Evolutionary conservation across 345 rosid species (phyloP).

Genomic region (Gossypium rotundifolium): DNA sequence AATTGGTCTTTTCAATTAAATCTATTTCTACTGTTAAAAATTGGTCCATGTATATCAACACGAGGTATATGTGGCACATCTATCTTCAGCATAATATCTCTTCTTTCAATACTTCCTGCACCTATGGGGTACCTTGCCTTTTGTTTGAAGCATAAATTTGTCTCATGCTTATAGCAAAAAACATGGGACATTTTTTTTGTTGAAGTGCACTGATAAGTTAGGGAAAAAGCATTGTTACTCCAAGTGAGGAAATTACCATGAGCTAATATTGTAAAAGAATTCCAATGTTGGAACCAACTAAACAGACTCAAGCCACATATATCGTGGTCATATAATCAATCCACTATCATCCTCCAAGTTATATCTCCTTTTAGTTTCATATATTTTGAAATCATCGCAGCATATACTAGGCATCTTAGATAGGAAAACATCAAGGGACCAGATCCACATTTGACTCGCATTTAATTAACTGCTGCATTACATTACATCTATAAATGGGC

Average conservation of each 20-base stretch:
- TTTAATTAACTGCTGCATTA: not conserved
- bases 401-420: not conserved
- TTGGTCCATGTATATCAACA: no score
- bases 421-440: not conserved
- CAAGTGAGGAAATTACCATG: not conserved
- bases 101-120: not conserved
- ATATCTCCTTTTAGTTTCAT: not conserved
- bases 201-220: not conserved
- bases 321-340: not conserved
- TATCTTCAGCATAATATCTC: not conserved
- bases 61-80: no score
- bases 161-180: not conserved
- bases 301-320: not conserved
- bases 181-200: not conserved
- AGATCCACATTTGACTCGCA: not conserved
- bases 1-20: no score
- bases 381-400: not conserved
- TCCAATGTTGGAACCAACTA: not conserved
- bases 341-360: no score
- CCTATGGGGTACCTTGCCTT: not conserved
- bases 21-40: no score
- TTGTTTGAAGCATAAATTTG: constrained; percentile 1
- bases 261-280: not conserved
- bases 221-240: not conserved
- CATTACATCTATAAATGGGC: not conserved